These are phyloP conservation scores for Lecanicillium sp. DNA, from an alignment of 2,329 filamentous ascomycete species.

Conservation along the genomic window DNA sequence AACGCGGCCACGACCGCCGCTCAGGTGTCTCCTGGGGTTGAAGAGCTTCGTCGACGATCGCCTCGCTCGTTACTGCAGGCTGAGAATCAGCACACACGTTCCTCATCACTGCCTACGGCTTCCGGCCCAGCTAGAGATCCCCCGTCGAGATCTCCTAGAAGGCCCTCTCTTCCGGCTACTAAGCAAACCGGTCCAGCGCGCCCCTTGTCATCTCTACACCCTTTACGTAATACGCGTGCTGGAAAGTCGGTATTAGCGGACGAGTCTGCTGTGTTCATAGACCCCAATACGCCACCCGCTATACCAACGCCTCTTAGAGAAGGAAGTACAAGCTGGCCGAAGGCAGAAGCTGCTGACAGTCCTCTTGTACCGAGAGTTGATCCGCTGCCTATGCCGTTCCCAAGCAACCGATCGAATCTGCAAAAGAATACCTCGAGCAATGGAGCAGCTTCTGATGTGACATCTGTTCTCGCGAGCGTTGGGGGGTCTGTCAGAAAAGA, in stretches of 20 bases:
- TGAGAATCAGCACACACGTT: neutral
- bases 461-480: conserved; percentile 25
- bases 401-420: neutral
- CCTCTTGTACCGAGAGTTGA: conserved; percentile 11
- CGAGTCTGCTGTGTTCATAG: conserved; percentile 14
- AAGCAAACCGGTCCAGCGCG: neutral
- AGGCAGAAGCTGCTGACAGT: neutral
- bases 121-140: neutral
- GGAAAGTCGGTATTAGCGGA: neutral
- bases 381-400: conserved; percentile 10
- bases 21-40: conserved; percentile 45
- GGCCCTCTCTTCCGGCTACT: neutral
- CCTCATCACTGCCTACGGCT: neutral
- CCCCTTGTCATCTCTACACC: neutral
- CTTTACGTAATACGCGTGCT: neutral
- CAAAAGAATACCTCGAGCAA: conserved; percentile 3
- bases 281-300: conserved; percentile 12
- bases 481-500: conserved; percentile 23
- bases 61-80: conserved; percentile 32
- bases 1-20: conserved; percentile 38
- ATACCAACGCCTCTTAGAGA: conserved; percentile 10
- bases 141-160: conserved; percentile 12
- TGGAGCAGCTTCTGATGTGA: neutral
- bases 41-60: conserved; percentile 47
- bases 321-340: conserved; percentile 2